Evolutionary conservation across 768 basidiomycete genomes (phyloP), one percentile per base, ranked within the genome.

Genomic region (Pleurotus cornucopiae): DNA sequence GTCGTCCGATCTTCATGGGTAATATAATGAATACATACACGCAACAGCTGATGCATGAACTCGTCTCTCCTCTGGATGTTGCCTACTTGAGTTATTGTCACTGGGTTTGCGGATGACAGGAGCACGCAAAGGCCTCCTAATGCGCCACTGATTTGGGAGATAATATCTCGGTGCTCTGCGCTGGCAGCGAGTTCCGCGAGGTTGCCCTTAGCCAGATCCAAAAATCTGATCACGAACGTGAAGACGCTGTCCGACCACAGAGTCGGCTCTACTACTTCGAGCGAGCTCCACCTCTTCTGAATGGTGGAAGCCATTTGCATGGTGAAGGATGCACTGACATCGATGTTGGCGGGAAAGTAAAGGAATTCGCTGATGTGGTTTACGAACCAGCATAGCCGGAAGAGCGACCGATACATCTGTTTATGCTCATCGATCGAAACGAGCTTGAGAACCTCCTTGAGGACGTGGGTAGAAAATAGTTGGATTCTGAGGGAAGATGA

Each of bases 201-300:
- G 20, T 51, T 51, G 16, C 26, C 30, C 7, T 51, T 51, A 0
- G 49, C 25, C 7, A 51, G 34, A n/a, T 51, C 49, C 16, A 51
- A 30, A 34, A 51, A 51, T 4, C 16, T 51, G 16, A 51, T 37
- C 26, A 51, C 49, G 13, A 51, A 51, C 2, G 21, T 30, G 49
- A 51, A 51, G 13, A 51, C 49, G 30, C 23, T 30, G 16, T 51
- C 49, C 5, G 49, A 51, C 49, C 49, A 51, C 30, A 51, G 49
- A n/a, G 49, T 51, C 4, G 49, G 49, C 34, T 51, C 26, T 7
- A 51, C 26, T 18, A 34, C 30, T 21, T 51, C 26, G 5, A 51
- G 16, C 3, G 25, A 30, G 12, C 14, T 37, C 49, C 49, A 51
- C 16, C 37, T 51, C 37, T 30, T 51, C 30, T 51, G 49, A 7